Evolutionary conservation across 2,329 filamentous ascomycete species (phyloP), one percentile per base, ranked within the genome.

Genomic region (Neoascochyta sp.): DNA sequence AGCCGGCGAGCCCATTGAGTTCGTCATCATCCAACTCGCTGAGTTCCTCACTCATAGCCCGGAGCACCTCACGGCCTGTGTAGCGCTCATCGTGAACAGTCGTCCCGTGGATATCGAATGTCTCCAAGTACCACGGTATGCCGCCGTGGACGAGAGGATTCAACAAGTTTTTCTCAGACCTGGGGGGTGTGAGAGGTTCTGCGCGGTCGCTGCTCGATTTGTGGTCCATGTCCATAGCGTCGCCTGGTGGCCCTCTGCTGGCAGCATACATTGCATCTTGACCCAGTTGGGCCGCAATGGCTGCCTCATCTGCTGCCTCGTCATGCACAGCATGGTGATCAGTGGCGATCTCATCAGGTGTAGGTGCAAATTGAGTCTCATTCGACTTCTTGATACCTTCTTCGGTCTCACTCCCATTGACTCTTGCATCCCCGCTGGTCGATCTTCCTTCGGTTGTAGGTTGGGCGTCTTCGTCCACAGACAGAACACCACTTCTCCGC

Each of bases 11-110:
- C 11, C 83, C 86, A 50, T 85, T 81, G 35, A 95, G 70, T 64
- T 90, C 86, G 29, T 93, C 88, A 44, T 95, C 89, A 50, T 94
- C 89, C 57, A 95, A 80, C 55, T 95, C 90, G 34, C 85, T 93
- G 13, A 95, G 72, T 47, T 90, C 86, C 62, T 95, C 89, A 50
- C 86, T 93, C 62, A 90, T 80, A 9, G 73, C 76, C 16, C 78
- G 71, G 45, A 78, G 67, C n/a, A 83, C 78, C 32, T 89, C 83
- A 18, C 81, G 74, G 2, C 81, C 85, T 0, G 76, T 79, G 71
- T 81, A 86, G 29, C 79, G 74, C 62, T 90, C 84, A 18, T 64
- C 82, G 32, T 85, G 71, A 7, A 90, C 77, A 1, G 83, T 90
- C 0, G 87, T 94, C 34, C 88, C 90, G 30, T 78, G 53, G 32